Base-by-base conservation (phyloP, 306 rosid species). In the Corylus heterophylla region DNA sequence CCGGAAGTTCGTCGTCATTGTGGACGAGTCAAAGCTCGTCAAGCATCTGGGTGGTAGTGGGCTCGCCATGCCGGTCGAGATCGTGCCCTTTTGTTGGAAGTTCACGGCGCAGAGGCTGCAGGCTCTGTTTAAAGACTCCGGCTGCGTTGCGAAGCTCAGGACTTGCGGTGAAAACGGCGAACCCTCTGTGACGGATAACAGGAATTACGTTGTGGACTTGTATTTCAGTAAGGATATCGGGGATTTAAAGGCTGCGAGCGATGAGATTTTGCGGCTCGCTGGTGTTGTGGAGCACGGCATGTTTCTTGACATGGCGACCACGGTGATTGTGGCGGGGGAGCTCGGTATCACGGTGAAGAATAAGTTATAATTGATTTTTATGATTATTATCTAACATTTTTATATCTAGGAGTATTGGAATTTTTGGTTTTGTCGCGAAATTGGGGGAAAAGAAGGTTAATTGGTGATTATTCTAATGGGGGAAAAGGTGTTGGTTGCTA, bases 261-360 rank as follows among this genome's bases (percentile, higher is more conserved):
- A 91, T 18, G 82, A 87, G 0, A 91, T 93, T 87, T 76, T 91
- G 87, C 83, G 87, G 66, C 90, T 90, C 76, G 81, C 97, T 0
- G 98, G 98, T 13, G 98, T 91, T 69, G 98, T 92, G 35, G 98
- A 93, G 87, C 98, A 93, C 78, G 97, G 98, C 3, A 93, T 93
- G 98, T 93, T 93, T 67, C 69, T 93, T 62, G 92, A 87, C 31
- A 87, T 93, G 98, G 97, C 98, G 0, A 91, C 97, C 2, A 92
- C 98, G 16, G 92, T 94, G 44, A 94, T 94, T 70, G 88, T 94
- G 50, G 98, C 98, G 31, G 92, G 94, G 39, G 96, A 94, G 78
- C 88, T 92, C 25, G 98, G 98, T 4, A 56, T 92, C 17, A 88
- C 85, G 5, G 92, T 94, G 74, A 86, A 90, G 83, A 68, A 87